Conservation (phyloP, 2,329 filamentous ascomycete genomes). For the Xylaria polymorpha region DNA sequence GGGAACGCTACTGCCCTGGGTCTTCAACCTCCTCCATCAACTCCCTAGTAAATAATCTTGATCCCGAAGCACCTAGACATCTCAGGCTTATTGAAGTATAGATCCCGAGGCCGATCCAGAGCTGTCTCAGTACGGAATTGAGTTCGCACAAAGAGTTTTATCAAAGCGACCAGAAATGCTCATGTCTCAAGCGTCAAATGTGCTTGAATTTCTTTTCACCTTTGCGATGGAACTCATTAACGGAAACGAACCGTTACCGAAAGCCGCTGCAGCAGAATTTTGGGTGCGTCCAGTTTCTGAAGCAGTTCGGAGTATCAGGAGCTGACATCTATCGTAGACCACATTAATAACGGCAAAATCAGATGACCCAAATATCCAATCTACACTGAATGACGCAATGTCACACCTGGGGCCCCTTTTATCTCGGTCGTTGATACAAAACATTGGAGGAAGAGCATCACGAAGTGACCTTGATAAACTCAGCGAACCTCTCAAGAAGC, state of each 20-base stretch:
- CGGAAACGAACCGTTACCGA: conserved; percentile 79
- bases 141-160: conserved; percentile 74
- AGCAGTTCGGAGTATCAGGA: conserved; percentile 7
- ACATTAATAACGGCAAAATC: conserved; percentile 63
- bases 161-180: conserved; percentile 71
- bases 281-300: conserved; percentile 66
- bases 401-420: conserved; percentile 70
- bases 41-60: conserved; percentile 61
- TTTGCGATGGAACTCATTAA: conserved; percentile 78
- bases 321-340: conserved; percentile 54
- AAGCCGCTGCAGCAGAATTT: conserved; percentile 77
- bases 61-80: not conserved
- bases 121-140: conserved; percentile 77
- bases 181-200: conserved; percentile 66
- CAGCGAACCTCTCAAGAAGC: conserved; percentile 76
- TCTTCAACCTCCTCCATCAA: conserved; percentile 69
- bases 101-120: conserved; percentile 75
- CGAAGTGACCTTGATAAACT: conserved; percentile 79
- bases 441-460: conserved; percentile 74
- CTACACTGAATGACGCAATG: conserved; percentile 62
- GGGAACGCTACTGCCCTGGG: conserved; percentile 68
- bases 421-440: conserved; percentile 69
- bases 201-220: conserved; percentile 74
- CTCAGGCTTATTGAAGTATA: conserved; percentile 38
- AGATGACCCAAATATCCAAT: conserved; percentile 56